Conservation (phyloP, 495 filamentous ascomycete species). For the Cercophora newfieldiana region DNA sequence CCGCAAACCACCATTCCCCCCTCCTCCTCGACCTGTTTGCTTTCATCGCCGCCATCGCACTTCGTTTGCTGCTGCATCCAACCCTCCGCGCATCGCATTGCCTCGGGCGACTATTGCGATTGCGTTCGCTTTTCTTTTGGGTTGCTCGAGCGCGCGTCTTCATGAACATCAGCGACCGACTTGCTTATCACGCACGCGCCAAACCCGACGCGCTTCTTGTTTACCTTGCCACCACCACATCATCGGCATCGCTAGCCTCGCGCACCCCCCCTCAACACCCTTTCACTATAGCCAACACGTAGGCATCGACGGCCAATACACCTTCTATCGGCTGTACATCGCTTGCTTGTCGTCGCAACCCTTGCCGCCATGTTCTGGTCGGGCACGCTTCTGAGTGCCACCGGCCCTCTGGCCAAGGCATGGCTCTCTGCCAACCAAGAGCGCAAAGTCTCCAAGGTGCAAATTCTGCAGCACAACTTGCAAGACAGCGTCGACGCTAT, state of each 20-base stretch:
- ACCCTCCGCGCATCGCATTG: slow-evolving; percentile 22
- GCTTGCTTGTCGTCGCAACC: slow-evolving; percentile 39
- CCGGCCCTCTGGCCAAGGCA: slow-evolving; percentile 93
- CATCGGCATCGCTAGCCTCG: slow-evolving; percentile 15
- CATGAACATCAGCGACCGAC: neutral
- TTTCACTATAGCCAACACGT: slow-evolving; percentile 9
- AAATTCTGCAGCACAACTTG: slow-evolving; percentile 89
- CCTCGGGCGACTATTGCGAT: slow-evolving; percentile 7
- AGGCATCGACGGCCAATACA: slow-evolving; percentile 25
- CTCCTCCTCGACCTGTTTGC: slow-evolving; percentile 19
- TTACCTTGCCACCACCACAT: slow-evolving; percentile 28
- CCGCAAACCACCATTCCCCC: slow-evolving; percentile 15
- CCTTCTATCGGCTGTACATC: slow-evolving; percentile 22
- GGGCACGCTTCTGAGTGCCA: slow-evolving; percentile 92
- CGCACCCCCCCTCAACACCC: neutral
- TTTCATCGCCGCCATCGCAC: slow-evolving; percentile 24
- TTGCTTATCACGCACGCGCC: slow-evolving; percentile 23
- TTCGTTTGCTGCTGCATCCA: slow-evolving; percentile 26
- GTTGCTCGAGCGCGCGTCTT: slow-evolving; percentile 15
- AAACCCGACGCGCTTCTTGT: slow-evolving; percentile 39
- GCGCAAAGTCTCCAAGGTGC: slow-evolving; percentile 93
- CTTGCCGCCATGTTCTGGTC: slow-evolving; percentile 88
- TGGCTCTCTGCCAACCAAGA: slow-evolving; percentile 98
- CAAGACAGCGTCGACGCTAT: slow-evolving; percentile 92
- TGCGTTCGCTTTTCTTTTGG: slow-evolving; percentile 1